These are phyloP conservation scores for Fusarium mexicanum DNA, from an alignment of 2,329 filamentous ascomycete genomes.

Conservation along the genomic window DNA sequence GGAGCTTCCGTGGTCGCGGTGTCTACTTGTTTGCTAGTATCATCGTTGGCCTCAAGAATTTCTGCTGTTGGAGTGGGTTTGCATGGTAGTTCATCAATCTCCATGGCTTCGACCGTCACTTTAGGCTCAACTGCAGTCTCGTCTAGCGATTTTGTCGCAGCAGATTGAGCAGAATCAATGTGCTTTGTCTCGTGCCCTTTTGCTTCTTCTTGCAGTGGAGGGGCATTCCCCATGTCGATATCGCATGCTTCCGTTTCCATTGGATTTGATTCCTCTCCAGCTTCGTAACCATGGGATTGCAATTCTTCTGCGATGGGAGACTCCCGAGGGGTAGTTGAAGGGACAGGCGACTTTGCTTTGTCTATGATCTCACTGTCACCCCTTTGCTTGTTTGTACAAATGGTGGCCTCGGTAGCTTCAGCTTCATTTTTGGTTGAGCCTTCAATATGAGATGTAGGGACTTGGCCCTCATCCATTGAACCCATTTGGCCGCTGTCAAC, in stretches of 20 bases:
- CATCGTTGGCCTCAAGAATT: slow-evolving; percentile 16
- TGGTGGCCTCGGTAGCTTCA: not conserved
- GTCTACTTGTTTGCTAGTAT: slow-evolving; percentile 12
- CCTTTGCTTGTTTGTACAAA: not conserved
- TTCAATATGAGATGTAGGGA: not conserved
- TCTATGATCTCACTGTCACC: not conserved
- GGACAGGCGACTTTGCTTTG: slow-evolving; percentile 1
- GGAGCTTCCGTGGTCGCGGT: slow-evolving; percentile 7
- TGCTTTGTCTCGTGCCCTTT: not conserved
- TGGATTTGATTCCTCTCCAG: not conserved
- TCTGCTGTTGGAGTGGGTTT: not conserved
- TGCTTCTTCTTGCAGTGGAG: not conserved
- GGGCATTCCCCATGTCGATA: not conserved
- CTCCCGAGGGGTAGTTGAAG: not conserved
- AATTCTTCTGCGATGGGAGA: not conserved
- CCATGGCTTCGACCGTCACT: slow-evolving; percentile 33
- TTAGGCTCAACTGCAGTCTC: not conserved
- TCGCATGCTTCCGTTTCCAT: slow-evolving; percentile 11
- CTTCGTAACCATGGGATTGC: not conserved
- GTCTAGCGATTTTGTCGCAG: not conserved
- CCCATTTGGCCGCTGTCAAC: not conserved
- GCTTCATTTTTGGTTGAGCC: slow-evolving; percentile 13
- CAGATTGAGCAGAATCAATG: not conserved
- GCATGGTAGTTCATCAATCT: slow-evolving; percentile 27
- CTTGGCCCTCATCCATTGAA: not conserved